A percentile compares a stretch with the other conserved stretches of the same genome.
Evolutionary conservation across 2,329 filamentous ascomycete genomes (phyloP).

Genomic region (Xylaria sp.): DNA sequence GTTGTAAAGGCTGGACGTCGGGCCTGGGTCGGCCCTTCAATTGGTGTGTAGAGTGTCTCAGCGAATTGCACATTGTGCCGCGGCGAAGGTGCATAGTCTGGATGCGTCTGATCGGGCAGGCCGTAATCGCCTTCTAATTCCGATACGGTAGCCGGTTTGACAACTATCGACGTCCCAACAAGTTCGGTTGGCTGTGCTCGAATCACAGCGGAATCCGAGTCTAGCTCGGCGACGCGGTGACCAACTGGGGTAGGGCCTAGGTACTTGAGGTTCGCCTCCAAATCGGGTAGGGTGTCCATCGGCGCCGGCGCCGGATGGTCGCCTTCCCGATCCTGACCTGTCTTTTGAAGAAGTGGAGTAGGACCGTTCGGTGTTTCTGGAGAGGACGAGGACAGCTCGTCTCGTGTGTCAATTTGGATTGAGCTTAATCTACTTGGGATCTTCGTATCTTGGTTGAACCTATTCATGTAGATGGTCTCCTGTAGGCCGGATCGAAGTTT

Average conservation of each 20-base stretch:
- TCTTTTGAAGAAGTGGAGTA: background rate
- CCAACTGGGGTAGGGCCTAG: background rate
- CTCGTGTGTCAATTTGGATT: background rate
- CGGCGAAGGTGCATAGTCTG: constrained; percentile 27
- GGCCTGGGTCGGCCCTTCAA: background rate
- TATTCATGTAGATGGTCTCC: constrained; percentile 31
- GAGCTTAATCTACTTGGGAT: constrained; percentile 16
- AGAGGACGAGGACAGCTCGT: constrained; percentile 3
- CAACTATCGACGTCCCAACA: constrained; percentile 3
- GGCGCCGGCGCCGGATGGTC: background rate
- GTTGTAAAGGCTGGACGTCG: background rate
- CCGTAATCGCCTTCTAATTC: constrained; percentile 28
- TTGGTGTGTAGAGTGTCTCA: constrained; percentile 15
- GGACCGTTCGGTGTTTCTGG: background rate
- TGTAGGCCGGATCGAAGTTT: constrained; percentile 25
- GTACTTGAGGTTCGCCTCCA: constrained; percentile 25
- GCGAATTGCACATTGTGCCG: background rate
- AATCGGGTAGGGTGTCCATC: background rate
- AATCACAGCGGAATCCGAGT: constrained; percentile 9
- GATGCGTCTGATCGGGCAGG: constrained; percentile 24
- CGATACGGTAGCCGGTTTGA: background rate
- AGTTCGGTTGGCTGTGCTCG: constrained; percentile 15
- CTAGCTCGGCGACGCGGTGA: constrained; percentile 13
- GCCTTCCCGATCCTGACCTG: constrained; percentile 10
- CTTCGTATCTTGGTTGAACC: constrained; percentile 23